phyloP scores from a whole-genome alignment of 352 stramenopile genomes.

The Thraustochytrium sp. region DNA sequence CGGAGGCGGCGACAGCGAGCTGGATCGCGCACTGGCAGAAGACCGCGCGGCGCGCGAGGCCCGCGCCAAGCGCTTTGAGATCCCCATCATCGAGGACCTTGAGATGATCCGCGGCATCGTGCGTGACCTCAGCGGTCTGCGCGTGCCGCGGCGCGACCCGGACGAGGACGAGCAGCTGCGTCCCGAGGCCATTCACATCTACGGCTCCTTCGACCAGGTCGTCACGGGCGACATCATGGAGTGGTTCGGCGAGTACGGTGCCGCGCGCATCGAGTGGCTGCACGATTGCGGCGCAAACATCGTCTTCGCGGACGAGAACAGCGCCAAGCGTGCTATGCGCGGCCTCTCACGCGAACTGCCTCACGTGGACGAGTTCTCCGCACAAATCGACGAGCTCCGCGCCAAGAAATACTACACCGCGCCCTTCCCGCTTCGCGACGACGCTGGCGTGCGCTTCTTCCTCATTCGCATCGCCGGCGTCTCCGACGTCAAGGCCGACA shows the following conservation, averaged over 20 bases:
- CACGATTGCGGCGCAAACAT: conserved; percentile 38
- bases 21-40: neutral
- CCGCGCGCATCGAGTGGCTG: conserved; percentile 22
- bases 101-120: neutral
- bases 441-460: conserved; percentile 20
- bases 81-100: conserved; percentile 23
- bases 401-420: neutral
- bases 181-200: conserved; percentile 12
- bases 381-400: conserved; percentile 11
- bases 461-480: conserved; percentile 5
- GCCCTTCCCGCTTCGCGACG: neutral
- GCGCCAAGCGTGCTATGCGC: conserved; percentile 9
- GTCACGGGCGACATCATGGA: conserved; percentile 21
- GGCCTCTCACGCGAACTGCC: neutral
- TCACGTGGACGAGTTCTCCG: neutral
- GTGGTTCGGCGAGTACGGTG: conserved; percentile 35
- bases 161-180: neutral
- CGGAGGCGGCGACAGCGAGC: neutral
- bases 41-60: conserved; percentile 1
- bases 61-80: conserved; percentile 21
- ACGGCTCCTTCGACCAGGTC: neutral
- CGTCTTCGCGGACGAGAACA: conserved; percentile 15
- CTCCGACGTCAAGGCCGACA: neutral
- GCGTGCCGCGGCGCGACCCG: neutral
- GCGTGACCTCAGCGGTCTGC: neutral